Base-by-base conservation (phyloP, 306 rosid species). In the Comarum palustre region DNA sequence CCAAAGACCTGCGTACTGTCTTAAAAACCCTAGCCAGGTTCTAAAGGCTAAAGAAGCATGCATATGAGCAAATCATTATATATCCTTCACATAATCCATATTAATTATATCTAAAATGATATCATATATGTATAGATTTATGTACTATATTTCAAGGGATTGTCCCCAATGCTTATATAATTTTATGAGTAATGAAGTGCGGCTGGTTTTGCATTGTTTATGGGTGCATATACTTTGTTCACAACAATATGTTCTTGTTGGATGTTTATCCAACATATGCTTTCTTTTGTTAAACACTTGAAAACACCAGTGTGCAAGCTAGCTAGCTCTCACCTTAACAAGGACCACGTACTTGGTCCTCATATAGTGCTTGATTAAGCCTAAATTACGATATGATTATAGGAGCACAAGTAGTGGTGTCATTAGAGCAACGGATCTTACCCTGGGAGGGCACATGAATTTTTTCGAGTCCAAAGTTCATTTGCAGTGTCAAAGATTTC, bases 261-360 rank as follows among this genome's bases (percentile, higher is more conserved):
- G 89, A 84, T 84, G 85, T 89, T 87, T 83, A 84, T 78, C 86
- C 87, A 82, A 81, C 89, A 84, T 82, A n/a, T 15, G 59, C 68
- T 80, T 75, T 68, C 12, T 3, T 27, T 2, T 11, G 14, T 22
- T 57, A 12, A 12, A 25, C 16, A 24, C 16, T 22, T 54, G 7
- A 12, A n/a, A 20, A 54, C 22, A 6, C 22, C 1, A 54, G 31
- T 54, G 62, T 24, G 60, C 34, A 57, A 25, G 27, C 58, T 52
- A 17, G 45, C 59, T 20, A 51, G 27, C 62, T 57, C n/a, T 15
- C 66, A 60, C 36, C 16, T 5, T n/a, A 51, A 51, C 65, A 57
- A 55, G 66, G 75, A 9, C 75, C 67, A 41, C 48, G 5, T 27
- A 4, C 3, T 22, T 22, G 19, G 32, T 55, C 7, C 32, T 55